Conservation (phyloP, 108 stramenopile genomes). For the Pseudonitzschia multiseries region DNA sequence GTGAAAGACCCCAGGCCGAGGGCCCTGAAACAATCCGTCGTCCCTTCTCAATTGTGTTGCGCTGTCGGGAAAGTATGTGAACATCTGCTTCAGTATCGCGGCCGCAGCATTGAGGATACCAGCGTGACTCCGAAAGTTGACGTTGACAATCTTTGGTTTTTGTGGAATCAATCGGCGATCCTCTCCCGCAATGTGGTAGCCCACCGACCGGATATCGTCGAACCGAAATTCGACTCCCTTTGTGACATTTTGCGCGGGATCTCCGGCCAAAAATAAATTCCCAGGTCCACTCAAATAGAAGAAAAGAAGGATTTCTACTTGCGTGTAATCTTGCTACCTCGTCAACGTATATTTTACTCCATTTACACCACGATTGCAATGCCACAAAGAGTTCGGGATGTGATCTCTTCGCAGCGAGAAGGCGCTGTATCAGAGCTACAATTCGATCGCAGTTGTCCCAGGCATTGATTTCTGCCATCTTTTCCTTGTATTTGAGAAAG, state of each 20-base stretch:
- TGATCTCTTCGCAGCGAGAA: neutral
- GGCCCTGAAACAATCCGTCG: conserved; percentile 49
- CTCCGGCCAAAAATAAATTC: conserved; percentile 53
- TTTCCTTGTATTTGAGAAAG: conserved; percentile 43
- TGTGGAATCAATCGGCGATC: conserved; percentile 38
- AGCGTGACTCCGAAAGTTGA: conserved; percentile 59
- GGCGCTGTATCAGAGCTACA: conserved; percentile 12
- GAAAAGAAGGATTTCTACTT: conserved; percentile 54
- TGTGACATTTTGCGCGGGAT: conserved; percentile 61
- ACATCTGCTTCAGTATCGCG: conserved; percentile 40
- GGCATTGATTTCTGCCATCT: conserved; percentile 23
- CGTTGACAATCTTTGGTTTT: conserved; percentile 47
- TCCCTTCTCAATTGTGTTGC: conserved; percentile 48
- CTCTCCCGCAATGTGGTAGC: conserved; percentile 22
- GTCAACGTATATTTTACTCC: conserved; percentile 43
- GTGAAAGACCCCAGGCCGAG: conserved; percentile 49
- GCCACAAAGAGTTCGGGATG: conserved; percentile 5
- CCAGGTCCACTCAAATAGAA: conserved; percentile 48
- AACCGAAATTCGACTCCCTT: conserved; percentile 67
- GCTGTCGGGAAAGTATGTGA: conserved; percentile 37
- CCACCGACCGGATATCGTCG: conserved; percentile 56
- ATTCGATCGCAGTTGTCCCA: conserved; percentile 65
- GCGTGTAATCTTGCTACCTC: conserved; percentile 62
- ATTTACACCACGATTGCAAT: neutral
- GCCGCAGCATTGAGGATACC: conserved; percentile 53